These are phyloP conservation scores for Cercospora sp. DNA, from an alignment of 2,329 filamentous ascomycete species.

Conservation along the genomic window DNA sequence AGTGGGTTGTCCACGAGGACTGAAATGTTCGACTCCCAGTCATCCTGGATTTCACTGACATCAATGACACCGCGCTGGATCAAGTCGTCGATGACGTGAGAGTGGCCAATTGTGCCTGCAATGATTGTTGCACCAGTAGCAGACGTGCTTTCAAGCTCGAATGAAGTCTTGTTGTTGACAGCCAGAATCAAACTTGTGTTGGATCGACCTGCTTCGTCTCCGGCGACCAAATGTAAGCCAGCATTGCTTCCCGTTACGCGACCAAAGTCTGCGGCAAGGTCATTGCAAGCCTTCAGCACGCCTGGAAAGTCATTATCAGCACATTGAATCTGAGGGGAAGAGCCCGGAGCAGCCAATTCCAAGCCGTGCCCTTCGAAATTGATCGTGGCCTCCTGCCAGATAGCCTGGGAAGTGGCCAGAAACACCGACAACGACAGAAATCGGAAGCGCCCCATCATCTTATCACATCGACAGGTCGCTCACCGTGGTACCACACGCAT, in stretches of 20 bases:
- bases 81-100: conserved; percentile 61
- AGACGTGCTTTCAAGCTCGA: conserved; percentile 34
- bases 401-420: neutral
- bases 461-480: neutral
- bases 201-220: conserved; percentile 60
- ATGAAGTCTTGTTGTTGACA: conserved; percentile 43
- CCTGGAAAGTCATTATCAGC: conserved; percentile 62
- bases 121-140: conserved; percentile 57
- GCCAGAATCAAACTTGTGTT: conserved; percentile 48
- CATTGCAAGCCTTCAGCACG: conserved; percentile 66
- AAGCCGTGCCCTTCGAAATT: neutral
- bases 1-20: conserved; percentile 48
- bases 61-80: conserved; percentile 59
- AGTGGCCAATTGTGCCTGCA: conserved; percentile 60
- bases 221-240: neutral
- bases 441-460: neutral
- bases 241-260: conserved; percentile 55
- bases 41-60: conserved; percentile 57
- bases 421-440: neutral
- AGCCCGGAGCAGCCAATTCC: neutral
- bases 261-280: conserved; percentile 68
- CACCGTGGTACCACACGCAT: neutral
- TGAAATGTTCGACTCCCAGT: conserved; percentile 71
- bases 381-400: neutral
- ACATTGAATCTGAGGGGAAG: neutral